A percentile compares a stretch with the other conserved stretches of the same genome.
Evolutionary conservation across 345 rosid species (phyloP).

Genomic region (Orychophragmus violaceus): DNA sequence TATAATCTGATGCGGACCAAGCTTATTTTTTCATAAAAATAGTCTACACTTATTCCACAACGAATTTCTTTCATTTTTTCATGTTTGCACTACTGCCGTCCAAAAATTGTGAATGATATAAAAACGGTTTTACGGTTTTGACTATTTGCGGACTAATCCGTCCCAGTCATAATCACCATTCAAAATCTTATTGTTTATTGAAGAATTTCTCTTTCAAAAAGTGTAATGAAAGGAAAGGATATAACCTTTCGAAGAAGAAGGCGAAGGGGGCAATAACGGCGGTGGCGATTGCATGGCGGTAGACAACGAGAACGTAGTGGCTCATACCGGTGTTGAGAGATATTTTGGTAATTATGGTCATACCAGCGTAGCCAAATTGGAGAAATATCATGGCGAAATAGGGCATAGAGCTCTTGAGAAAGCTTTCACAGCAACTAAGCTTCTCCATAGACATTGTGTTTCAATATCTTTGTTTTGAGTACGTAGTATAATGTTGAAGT

Average conservation of each 20-base stretch:
- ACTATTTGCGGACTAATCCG: no score
- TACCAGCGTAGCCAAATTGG: conserved; percentile 55
- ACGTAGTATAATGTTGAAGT: background rate
- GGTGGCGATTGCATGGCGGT: conserved; percentile 61
- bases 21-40: no score
- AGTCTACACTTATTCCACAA: no score
- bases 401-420: conserved; percentile 36
- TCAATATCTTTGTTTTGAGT: conserved; percentile 9
- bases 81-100: no score
- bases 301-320: conserved; percentile 60
- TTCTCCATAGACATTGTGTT: conserved; percentile 8
- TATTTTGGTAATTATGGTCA: conserved; percentile 46
- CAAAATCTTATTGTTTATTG: background rate
- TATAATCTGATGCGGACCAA: no score
- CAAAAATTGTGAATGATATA: no score
- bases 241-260: conserved; percentile 53
- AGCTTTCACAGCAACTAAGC: conserved; percentile 16
- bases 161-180: no score
- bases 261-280: conserved; percentile 68
- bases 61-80: no score
- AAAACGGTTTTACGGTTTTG: no score
- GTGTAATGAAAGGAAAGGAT: no score
- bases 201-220: background rate
- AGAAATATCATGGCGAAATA: conserved; percentile 46
- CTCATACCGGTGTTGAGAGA: conserved; percentile 53